Evolutionary conservation across 352 stramenopile species (phyloP).

Genomic region (Globisporangium echinulatum): DNA sequence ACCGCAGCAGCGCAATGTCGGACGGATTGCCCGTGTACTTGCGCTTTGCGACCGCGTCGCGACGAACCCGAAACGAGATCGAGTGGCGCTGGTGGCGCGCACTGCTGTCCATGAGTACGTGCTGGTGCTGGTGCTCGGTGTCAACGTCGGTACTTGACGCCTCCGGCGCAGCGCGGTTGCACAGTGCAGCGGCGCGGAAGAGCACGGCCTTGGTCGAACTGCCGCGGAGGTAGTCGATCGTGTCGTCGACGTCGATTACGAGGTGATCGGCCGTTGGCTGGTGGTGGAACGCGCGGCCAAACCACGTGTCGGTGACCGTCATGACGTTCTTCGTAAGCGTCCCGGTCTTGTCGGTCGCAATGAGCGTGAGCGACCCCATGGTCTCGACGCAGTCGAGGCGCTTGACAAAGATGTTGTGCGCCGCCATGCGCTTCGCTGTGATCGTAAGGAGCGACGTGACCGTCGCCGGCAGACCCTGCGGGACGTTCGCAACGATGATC

Average conservation of each 20-base stretch:
- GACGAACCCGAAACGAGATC: conserved; percentile 13
- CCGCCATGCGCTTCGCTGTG: conserved; percentile 66
- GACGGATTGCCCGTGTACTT: conserved; percentile 47
- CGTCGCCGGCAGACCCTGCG: conserved; percentile 88
- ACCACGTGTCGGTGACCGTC: conserved; percentile 45
- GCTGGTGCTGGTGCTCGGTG: background rate
- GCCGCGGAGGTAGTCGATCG: conserved; percentile 22
- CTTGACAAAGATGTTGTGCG: conserved; percentile 87
- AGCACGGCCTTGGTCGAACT: conserved; percentile 24
- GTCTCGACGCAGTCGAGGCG: conserved; percentile 86
- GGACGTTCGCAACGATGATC: conserved; percentile 59
- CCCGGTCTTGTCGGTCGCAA: conserved; percentile 92
- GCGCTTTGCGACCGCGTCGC: conserved; percentile 20
- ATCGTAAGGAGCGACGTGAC: conserved; percentile 87
- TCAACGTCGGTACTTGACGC: background rate
- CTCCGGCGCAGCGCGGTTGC: conserved; percentile 30
- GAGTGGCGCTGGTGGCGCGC: background rate
- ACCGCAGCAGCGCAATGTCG: conserved; percentile 44
- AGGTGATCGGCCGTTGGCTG: conserved; percentile 21
- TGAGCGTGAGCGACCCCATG: conserved; percentile 80
- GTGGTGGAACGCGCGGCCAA: conserved; percentile 22
- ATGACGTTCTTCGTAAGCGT: conserved; percentile 84
- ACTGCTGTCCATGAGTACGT: background rate
- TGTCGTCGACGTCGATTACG: conserved; percentile 28
- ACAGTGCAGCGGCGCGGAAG: conserved; percentile 26